These are phyloP conservation scores for Suillus fuscotomentosus DNA, from an alignment of 768 basidiomycete species.

Conservation along the genomic window DNA sequence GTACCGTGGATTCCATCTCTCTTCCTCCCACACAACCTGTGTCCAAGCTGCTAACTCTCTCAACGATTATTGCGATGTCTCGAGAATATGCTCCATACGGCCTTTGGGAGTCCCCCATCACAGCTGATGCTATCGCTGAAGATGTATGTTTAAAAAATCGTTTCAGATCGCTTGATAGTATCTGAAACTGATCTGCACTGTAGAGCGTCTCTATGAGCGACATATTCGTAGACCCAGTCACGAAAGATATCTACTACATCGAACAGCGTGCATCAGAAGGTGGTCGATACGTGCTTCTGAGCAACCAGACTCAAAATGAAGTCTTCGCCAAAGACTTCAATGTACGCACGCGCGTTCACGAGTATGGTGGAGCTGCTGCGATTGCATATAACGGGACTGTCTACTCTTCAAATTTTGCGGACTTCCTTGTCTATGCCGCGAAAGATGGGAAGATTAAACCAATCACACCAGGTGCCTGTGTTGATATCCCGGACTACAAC, in stretches of 20 bases:
- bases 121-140: constrained; percentile 45
- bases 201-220: constrained; percentile 37
- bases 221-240: constrained; percentile 51
- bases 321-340: constrained; percentile 52
- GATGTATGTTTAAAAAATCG: constrained; percentile 25
- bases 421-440: constrained; percentile 50
- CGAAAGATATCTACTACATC: constrained; percentile 46
- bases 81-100: constrained; percentile 48
- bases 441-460: constrained; percentile 34
- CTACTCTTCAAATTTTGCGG: constrained; percentile 56
- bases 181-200: not conserved
- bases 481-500: not conserved
- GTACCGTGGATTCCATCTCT: not conserved
- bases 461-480: constrained; percentile 52
- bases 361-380: constrained; percentile 64
- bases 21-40: not conserved
- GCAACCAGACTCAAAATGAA: constrained; percentile 43
- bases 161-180: constrained; percentile 10
- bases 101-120: constrained; percentile 58
- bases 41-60: not conserved
- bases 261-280: constrained; percentile 56
- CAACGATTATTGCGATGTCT: not conserved
- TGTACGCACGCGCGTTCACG: constrained; percentile 54
- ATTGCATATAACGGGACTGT: constrained; percentile 44
- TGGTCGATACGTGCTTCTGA: constrained; percentile 54